phyloP scores from a whole-genome alignment of 2,329 filamentous ascomycete species.

The Fusarium vanettenii region DNA sequence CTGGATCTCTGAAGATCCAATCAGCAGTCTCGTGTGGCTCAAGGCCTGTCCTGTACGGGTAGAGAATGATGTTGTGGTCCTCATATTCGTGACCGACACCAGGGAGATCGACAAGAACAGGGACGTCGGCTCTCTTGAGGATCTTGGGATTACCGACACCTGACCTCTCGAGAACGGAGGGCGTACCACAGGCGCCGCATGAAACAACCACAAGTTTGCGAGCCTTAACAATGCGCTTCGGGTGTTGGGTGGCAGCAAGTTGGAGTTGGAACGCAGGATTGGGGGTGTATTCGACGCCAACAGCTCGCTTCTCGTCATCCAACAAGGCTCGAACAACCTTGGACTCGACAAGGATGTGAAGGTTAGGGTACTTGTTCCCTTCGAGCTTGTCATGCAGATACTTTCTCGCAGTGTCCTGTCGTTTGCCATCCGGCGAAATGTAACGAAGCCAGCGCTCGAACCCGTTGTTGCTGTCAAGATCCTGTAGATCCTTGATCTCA shows the following conservation, averaged over 20 bases:
- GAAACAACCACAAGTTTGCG: conserved; percentile 47
- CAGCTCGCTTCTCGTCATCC: conserved; percentile 61
- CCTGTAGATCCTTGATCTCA: conserved; percentile 65
- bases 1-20: conserved; percentile 60
- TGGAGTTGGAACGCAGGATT: conserved; percentile 46
- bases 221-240: conserved; percentile 38
- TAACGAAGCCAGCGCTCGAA: conserved; percentile 52
- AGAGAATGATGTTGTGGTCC: conserved; percentile 66
- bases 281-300: conserved; percentile 69
- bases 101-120: conserved; percentile 58
- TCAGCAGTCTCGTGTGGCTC: conserved; percentile 57
- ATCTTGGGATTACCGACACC: conserved; percentile 66
- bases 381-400: conserved; percentile 54
- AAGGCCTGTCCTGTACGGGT: conserved; percentile 57
- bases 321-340: conserved; percentile 68
- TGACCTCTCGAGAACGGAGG: conserved; percentile 70
- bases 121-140: conserved; percentile 59
- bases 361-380: conserved; percentile 60
- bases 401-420: conserved; percentile 68
- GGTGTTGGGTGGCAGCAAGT: conserved; percentile 10
- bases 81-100: conserved; percentile 67
- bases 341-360: conserved; percentile 68
- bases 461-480: conserved; percentile 55
- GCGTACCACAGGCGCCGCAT: conserved; percentile 64
- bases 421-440: conserved; percentile 59